A percentile compares a stretch with the other conserved stretches of the same genome.
Evolutionary conservation across 2,329 filamentous ascomycete species (phyloP).

Genomic region (Fusarium penzigii): DNA sequence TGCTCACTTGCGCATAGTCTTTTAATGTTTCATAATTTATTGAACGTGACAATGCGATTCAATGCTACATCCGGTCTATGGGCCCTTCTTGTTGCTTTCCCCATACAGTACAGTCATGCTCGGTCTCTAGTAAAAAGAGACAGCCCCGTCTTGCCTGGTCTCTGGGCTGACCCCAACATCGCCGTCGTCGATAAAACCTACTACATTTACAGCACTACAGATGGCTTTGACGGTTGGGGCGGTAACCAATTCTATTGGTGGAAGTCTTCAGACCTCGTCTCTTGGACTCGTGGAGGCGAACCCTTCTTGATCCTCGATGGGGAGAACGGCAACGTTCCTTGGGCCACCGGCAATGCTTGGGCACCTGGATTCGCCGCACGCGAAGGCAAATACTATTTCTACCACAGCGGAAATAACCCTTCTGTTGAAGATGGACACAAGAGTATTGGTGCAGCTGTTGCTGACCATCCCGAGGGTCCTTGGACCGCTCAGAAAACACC

Average conservation of each 20-base stretch:
- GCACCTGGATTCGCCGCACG: conserved; percentile 63
- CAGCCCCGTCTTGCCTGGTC: conserved; percentile 40
- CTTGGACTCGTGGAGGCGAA: conserved; percentile 42
- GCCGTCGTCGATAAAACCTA: conserved; percentile 44
- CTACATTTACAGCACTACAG: conserved; percentile 50
- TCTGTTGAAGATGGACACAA: conserved; percentile 51
- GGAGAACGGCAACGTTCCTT: conserved; percentile 56
- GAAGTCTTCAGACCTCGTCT: conserved; percentile 45
- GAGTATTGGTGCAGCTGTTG: conserved; percentile 62
- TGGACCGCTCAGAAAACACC: conserved; percentile 54
- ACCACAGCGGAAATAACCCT: conserved; percentile 56
- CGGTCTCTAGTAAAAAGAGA: conserved; percentile 13
- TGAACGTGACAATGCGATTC: conserved; percentile 8
- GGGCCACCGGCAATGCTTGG: conserved; percentile 68
- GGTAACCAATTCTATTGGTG: conserved; percentile 50
- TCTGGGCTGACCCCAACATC: conserved; percentile 50
- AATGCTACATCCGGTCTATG: not conserved
- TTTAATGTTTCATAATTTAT: not conserved
- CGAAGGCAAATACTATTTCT: conserved; percentile 64
- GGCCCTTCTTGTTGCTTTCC: not conserved
- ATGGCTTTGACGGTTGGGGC: conserved; percentile 46
- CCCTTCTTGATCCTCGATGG: conserved; percentile 49
- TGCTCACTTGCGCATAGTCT: too few relatives aligned
- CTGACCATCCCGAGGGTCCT: conserved; percentile 58
- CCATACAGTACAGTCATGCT: not conserved